phyloP scores from a whole-genome alignment of 495 filamentous ascomycete species.

The Oidiodendron maius region DNA sequence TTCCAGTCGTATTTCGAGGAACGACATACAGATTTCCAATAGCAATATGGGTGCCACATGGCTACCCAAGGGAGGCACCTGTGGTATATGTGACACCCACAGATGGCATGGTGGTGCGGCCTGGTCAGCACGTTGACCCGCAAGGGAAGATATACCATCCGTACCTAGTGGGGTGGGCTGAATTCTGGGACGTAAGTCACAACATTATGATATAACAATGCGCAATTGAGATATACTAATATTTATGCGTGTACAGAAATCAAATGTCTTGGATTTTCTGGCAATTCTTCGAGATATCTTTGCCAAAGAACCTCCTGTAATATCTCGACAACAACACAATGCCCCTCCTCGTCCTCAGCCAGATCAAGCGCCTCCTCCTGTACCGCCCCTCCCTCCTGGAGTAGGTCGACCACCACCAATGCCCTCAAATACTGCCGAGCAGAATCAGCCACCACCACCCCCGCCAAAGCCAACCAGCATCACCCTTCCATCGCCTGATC shows the following conservation, averaged over 20 bases:
- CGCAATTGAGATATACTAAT: conserved; percentile 19
- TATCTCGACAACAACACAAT: conserved; percentile 59
- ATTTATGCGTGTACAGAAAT: conserved; percentile 51
- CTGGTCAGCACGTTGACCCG: conserved; percentile 92
- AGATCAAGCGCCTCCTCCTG: conserved; percentile 51
- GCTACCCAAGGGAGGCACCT: conserved; percentile 80
- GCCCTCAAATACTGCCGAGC: conserved; percentile 10
- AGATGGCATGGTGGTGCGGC: conserved; percentile 80
- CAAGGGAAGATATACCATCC: conserved; percentile 95
- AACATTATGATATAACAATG: not conserved
- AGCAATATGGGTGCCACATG: conserved; percentile 90
- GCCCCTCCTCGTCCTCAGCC: conserved; percentile 35
- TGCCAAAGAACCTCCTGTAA: conserved; percentile 88
- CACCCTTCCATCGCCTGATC: conserved; percentile 1
- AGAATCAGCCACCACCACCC: conserved; percentile 31
- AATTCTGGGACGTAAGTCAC: conserved; percentile 79
- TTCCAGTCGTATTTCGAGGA: conserved; percentile 85
- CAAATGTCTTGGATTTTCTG: conserved; percentile 72
- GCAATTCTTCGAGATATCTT: conserved; percentile 82
- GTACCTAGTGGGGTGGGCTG: conserved; percentile 82
- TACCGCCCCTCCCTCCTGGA: conserved; percentile 66
- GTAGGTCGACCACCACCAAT: conserved; percentile 30
- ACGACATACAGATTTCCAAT: conserved; percentile 87
- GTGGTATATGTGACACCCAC: conserved; percentile 84
- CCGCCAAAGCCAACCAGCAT: conserved; percentile 26